phyloP scores from a whole-genome alignment of 2,329 filamentous ascomycete species.

The Emydomyces testavorans region DNA sequence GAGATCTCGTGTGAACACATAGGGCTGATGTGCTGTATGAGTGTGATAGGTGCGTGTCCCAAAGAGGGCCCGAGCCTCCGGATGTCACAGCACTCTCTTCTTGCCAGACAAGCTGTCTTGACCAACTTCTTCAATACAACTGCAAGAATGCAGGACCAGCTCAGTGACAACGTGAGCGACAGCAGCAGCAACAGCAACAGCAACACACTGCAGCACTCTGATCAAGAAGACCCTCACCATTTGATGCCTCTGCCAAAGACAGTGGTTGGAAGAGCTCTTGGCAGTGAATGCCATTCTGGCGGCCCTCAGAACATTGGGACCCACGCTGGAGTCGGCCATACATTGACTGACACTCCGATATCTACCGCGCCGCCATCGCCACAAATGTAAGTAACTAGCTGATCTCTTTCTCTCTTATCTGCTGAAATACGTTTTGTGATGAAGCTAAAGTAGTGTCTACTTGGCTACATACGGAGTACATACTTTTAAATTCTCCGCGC shows the following conservation, averaged over 20 bases:
- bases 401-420: constrained; percentile 13
- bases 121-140: constrained; percentile 24
- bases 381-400: constrained; percentile 42
- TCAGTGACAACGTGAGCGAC: constrained; percentile 15
- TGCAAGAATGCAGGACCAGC: constrained; percentile 16
- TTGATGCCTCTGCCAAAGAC: constrained; percentile 31
- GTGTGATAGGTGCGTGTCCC: constrained; percentile 10
- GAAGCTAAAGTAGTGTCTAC: not conserved
- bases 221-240: constrained; percentile 19
- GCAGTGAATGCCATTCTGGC: constrained; percentile 29
- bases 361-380: constrained; percentile 53
- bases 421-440: no score
- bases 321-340: constrained; percentile 41
- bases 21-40: not conserved
- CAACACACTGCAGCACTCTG: constrained; percentile 6
- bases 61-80: constrained; percentile 18
- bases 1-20: no score
- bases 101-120: constrained; percentile 43
- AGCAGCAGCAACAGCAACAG: constrained; percentile 19
- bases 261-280: constrained; percentile 34
- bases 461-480: not conserved
- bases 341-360: constrained; percentile 52
- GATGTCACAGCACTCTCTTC: constrained; percentile 37
- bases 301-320: constrained; percentile 31
- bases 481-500: not conserved